Conservation (phyloP, 2,329 filamentous ascomycete genomes). For the Colletotrichum sp. region DNA sequence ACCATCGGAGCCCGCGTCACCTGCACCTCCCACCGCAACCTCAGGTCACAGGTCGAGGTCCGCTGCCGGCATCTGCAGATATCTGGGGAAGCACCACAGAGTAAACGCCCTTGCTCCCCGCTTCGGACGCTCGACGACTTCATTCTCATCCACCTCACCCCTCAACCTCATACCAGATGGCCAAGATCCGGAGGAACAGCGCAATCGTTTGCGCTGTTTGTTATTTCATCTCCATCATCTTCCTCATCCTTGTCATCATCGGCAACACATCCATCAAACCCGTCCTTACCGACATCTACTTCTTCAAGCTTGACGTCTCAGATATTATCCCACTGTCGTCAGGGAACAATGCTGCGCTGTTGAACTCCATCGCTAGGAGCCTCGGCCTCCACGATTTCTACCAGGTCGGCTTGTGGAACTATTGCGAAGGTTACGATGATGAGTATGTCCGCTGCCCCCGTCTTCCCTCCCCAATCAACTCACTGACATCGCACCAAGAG, state of each 20-base stretch:
- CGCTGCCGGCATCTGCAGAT: not conserved
- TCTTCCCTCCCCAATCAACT: not conserved
- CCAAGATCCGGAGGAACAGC: constrained; percentile 62
- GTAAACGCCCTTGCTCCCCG: not conserved
- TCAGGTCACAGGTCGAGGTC: not conserved
- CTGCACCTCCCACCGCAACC: not conserved
- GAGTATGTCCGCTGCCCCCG: constrained; percentile 44
- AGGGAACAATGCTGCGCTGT: constrained; percentile 70
- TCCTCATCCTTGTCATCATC: constrained; percentile 79
- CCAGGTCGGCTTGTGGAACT: constrained; percentile 89
- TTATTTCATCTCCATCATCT: constrained; percentile 77
- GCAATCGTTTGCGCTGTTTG: constrained; percentile 69
- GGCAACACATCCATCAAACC: constrained; percentile 71
- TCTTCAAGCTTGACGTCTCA: constrained; percentile 83
- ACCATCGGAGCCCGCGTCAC: not conserved
- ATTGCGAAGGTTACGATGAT: constrained; percentile 83
- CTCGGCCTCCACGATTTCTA: constrained; percentile 94
- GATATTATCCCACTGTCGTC: constrained; percentile 82
- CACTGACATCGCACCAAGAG: constrained; percentile 58
- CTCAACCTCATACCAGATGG: constrained; percentile 26
- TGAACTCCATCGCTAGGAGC: constrained; percentile 87
- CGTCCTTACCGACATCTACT: constrained; percentile 75
- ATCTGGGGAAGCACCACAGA: not conserved
- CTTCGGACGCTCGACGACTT: not conserved
- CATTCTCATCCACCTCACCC: not conserved